Evolutionary conservation across 768 basidiomycete genomes (phyloP).

Genomic region (Kwoniella sp.): DNA sequence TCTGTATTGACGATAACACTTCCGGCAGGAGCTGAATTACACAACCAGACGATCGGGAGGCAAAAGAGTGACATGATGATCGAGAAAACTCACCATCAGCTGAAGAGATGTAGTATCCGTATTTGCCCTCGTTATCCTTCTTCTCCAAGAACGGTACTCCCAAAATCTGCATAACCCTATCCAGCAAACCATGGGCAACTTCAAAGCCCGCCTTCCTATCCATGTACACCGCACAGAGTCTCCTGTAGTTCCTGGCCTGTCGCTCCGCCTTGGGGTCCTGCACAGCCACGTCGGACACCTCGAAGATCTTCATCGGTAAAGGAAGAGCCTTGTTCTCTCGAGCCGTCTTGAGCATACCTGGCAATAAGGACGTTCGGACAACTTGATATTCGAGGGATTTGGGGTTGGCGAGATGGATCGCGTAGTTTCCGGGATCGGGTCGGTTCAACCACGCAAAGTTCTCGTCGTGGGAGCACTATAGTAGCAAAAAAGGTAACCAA

Average conservation of each 20-base stretch:
- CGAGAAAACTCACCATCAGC: conserved; percentile 69
- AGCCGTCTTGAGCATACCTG: conserved; percentile 92
- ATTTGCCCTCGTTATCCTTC: conserved; percentile 57
- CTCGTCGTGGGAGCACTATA: conserved; percentile 95
- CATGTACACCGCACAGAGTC: conserved; percentile 90
- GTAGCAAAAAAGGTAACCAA: no score
- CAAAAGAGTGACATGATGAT: no score
- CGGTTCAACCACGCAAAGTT: conserved; percentile 94
- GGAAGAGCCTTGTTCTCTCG: conserved; percentile 94
- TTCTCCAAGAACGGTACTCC: conserved; percentile 75
- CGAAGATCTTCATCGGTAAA: conserved; percentile 89
- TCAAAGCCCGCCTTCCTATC: conserved; percentile 97
- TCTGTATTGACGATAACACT: no score
- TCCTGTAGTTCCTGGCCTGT: conserved; percentile 70
- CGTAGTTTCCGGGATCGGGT: conserved; percentile 74
- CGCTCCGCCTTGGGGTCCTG: conserved; percentile 73
- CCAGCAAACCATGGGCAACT: conserved; percentile 89
- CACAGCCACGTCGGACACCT: conserved; percentile 87
- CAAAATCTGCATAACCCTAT: conserved; percentile 93
- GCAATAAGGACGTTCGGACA: conserved; percentile 91
- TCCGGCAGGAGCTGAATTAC: no score
- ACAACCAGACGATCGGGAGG: no score
- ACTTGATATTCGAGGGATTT: conserved; percentile 98
- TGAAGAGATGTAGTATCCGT: conserved; percentile 91
- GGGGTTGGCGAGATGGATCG: conserved; percentile 91